phyloP scores from a whole-genome alignment of 2,329 filamentous ascomycete genomes.

The Neofusicoccum umdonicola region DNA sequence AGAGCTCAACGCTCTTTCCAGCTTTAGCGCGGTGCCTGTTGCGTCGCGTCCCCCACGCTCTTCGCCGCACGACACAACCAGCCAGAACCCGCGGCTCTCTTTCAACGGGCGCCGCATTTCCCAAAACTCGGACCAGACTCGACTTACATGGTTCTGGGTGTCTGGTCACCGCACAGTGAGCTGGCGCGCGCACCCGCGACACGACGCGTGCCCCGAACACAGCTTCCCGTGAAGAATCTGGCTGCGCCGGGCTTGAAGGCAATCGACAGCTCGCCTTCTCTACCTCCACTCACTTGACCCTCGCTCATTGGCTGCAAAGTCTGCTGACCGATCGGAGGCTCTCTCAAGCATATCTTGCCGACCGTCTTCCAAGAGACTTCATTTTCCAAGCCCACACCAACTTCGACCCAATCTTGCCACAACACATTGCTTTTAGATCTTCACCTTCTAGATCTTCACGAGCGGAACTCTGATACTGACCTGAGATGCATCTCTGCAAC shows the following conservation, averaged over 20 bases:
- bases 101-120: not conserved
- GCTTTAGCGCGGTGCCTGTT: slow-evolving; percentile 1
- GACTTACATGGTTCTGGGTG: not conserved
- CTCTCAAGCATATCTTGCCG: not conserved
- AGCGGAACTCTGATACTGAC: not conserved
- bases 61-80: not conserved
- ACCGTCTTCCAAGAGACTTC: not conserved
- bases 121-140: not conserved
- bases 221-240: not conserved
- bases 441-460: not conserved
- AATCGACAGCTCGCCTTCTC: not conserved
- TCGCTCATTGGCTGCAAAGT: not conserved
- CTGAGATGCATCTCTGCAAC: not conserved
- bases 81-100: not conserved
- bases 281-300: not conserved
- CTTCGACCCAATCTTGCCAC: not conserved
- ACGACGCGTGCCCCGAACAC: not conserved
- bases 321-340: not conserved
- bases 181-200: not conserved
- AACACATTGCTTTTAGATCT: not conserved
- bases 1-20: not conserved
- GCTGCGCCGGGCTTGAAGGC: not conserved
- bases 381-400: not conserved
- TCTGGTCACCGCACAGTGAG: not conserved
- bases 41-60: not conserved